Percentiles rank a stretch among this genome's conserved stretches.
Evolutionary conservation across 352 stramenopile genomes (phyloP).

Genomic region (Globisporangium recalcitrans): DNA sequence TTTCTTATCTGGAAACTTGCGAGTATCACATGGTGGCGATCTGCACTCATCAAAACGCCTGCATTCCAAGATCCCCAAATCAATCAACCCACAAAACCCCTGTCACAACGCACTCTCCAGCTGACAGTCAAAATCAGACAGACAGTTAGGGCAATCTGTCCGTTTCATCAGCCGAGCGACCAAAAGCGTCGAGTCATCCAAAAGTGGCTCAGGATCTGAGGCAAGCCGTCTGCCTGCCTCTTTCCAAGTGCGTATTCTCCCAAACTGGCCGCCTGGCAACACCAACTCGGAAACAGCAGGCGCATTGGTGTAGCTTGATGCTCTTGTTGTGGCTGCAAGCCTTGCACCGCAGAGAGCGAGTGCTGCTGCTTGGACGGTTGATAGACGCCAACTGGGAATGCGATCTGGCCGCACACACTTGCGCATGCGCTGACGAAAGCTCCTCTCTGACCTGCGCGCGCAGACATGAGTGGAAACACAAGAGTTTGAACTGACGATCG

Average conservation of each 20-base stretch:
- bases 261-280: neutral
- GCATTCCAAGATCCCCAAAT: neutral
- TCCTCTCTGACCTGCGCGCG: neutral
- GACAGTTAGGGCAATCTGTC: neutral
- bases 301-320: neutral
- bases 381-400: neutral
- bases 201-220: constrained; percentile 1
- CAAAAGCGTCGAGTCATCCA: constrained; percentile 6
- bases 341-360: neutral
- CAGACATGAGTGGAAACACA: neutral
- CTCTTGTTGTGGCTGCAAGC: neutral
- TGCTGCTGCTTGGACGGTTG: neutral
- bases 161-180: neutral
- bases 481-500: neutral
- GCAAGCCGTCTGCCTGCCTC: neutral
- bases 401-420: neutral
- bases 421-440: neutral
- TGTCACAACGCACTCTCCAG: neutral
- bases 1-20: neutral
- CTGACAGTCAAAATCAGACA: no score
- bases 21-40: neutral
- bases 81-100: neutral
- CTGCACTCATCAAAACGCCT: neutral
- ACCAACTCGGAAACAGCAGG: neutral
- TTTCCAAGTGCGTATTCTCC: neutral